These are phyloP conservation scores for Cylindricascospora bacillispora DNA, from an alignment of 1,139 yeast species.

Conservation along the genomic window DNA sequence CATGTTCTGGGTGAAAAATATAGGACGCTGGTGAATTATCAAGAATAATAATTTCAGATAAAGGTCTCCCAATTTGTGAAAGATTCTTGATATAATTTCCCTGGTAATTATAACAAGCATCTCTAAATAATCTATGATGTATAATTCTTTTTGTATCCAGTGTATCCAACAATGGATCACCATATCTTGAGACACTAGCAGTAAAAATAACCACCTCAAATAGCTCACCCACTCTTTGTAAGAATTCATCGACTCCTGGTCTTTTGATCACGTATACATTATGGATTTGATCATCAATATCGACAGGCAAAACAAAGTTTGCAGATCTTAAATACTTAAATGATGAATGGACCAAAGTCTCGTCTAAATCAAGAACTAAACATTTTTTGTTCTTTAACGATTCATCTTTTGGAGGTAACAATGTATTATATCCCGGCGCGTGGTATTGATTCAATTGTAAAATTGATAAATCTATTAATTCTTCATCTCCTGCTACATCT, in stretches of 20 bases:
- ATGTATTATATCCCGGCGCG: constrained; percentile 49
- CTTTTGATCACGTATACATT: constrained; percentile 92
- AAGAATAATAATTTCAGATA: constrained; percentile 70
- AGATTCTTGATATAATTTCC: constrained; percentile 93
- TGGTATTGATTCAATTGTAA: constrained; percentile 57
- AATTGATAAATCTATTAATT: constrained; percentile 38
- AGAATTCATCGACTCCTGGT: constrained; percentile 93
- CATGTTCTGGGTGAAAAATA: constrained; percentile 91
- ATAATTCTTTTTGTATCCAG: constrained; percentile 51
- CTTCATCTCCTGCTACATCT: constrained; percentile 7
- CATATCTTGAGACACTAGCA: constrained; percentile 87
- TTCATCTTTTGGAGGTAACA: constrained; percentile 37
- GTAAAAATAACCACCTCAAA: constrained; percentile 94
- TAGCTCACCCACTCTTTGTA: constrained; percentile 66
- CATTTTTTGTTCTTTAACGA: constrained; percentile 53
- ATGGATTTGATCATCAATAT: constrained; percentile 79
- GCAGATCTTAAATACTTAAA: constrained; percentile 85
- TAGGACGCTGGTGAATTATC: constrained; percentile 98
- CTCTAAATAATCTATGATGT: constrained; percentile 87
- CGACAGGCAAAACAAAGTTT: constrained; percentile 86
- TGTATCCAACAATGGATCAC: constrained; percentile 85
- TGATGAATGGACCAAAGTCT: constrained; percentile 88
- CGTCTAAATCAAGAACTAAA: constrained; percentile 82
- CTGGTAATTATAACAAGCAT: constrained; percentile 62
- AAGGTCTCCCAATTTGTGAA: constrained; percentile 84